Evolutionary conservation across 305 asterid genomes (phyloP), one percentile per base, ranked within the genome.

Genomic region (Solanum chacoense): DNA sequence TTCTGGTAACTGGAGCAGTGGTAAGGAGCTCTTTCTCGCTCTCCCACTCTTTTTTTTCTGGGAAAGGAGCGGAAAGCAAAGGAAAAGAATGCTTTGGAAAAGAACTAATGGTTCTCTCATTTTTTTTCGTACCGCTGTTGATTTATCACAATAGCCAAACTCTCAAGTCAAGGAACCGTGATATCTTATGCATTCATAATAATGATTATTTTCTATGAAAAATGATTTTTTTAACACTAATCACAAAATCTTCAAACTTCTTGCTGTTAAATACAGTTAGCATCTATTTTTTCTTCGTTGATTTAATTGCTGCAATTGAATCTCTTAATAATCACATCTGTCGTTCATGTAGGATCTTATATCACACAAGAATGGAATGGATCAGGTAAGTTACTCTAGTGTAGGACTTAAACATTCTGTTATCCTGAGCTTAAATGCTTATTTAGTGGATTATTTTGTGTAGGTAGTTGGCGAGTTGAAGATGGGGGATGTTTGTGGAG

Each of bases 1-100:
- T 96, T 90, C 90, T 96, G 89, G 98, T 96, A 83, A 91, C 93
- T 67, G 98, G 98, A 69, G 92, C 96, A 88, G 50, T 95, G 95
- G 98, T 96, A 93, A 84, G 93, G 40, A 77, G 31, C 84, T 6
- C 55, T 35, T 10, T 76, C 31, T 87, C 88, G 84, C 89, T 90
- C 76, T 71, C 45, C 35, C 35, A 12, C 85, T 79, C 34, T 16
- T 16, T 8, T 8, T 42, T 18, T 29, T 10, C 14, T 10, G 28
- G 28, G 38, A 18, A 81, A 45, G 71, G 71, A 81, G 55, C 0
- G 11, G 65, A 81, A 42, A 42, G 29, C 86, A 81, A 81, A 45
- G 14, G 71, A 81, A 40, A 40, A 24, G n/a, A 79, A 79, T 79
- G 1, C 22, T 37, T 40, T 79, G 29, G 18, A 26, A 42, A 28